Evolutionary conservation across 192 early-diverging fungal species (phyloP), one percentile per base, ranked within the genome.

Genomic region (Lobosporangium transversale): DNA sequence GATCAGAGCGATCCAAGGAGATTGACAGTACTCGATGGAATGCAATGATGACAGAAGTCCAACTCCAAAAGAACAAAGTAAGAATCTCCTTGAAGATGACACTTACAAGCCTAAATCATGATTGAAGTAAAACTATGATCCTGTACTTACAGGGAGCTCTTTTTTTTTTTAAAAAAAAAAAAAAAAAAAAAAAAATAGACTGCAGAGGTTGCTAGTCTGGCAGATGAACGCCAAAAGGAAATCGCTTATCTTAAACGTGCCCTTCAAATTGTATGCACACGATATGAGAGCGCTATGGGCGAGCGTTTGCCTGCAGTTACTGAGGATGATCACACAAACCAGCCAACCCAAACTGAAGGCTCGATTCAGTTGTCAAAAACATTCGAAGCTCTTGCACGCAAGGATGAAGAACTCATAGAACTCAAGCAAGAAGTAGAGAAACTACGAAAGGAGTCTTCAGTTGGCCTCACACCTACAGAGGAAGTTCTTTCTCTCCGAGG

Each of bases 1-100:
- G 62, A 20, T 67, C 73, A 26, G 73, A 76, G 18, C 57, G 73
- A 5, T 76, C 73, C 9, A 76, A 76, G 30, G 73, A 76, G 30
- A 76, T 76, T 23, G 73, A 76, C 24, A 62, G 73, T 21, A 67
- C 73, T 1, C 63, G 73, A 1, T 76, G 73, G 73, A 76, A 76
- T 35, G 63, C 73, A 3, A 76, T 76, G 73, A 50, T 76, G 59
- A 67, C 51, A 11, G 73, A 76, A 26, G 73, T 76, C 12, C 73
- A 76, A 18, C 29, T 76, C 7, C 73, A 67, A 54, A 76, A 76
- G 59, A 62, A 36, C 58, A 76, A 76, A 26, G 73, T 76, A 76
- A 26, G 26, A 8, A 2, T 17, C 27, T 47, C 50, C n/a, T n/a
- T n/a, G n/a, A n/a, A n/a, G n/a, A n/a, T n/a, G n/a, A n/a, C n/a